phyloP scores from a whole-genome alignment of 805 yeast genomes.

The Priceomyces castillae region DNA sequence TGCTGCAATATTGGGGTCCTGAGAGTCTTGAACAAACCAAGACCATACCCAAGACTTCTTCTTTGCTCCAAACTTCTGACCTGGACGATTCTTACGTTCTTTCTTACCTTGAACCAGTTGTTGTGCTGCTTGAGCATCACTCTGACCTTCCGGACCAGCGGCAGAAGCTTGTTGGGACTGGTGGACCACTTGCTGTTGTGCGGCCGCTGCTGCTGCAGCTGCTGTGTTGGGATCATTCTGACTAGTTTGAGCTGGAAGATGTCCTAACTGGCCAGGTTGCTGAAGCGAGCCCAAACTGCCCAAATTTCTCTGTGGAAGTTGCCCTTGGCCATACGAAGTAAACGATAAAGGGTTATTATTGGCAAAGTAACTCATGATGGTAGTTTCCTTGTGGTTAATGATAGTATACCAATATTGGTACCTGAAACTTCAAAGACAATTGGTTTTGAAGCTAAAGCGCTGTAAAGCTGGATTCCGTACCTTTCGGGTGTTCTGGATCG shows the following conservation, averaged over 20 bases:
- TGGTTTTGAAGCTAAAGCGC: not conserved
- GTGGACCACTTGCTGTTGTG: conserved; percentile 9
- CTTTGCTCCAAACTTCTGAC: conserved; percentile 58
- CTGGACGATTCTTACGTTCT: conserved; percentile 46
- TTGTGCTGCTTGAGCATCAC: conserved; percentile 7
- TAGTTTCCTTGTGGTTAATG: too few relatives aligned
- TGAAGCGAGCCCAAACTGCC: conserved; percentile 9
- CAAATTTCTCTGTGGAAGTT: conserved; percentile 13
- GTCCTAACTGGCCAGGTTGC: conserved; percentile 8
- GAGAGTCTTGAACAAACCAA: conserved; percentile 54
- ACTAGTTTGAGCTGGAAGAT: conserved; percentile 5
- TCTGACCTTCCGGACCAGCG: conserved; percentile 7
- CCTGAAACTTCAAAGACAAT: too few relatives aligned
- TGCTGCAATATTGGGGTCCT: conserved; percentile 48
- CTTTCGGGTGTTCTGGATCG: not conserved
- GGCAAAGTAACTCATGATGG: conserved; percentile 18
- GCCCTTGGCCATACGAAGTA: conserved; percentile 21
- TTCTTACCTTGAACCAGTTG: conserved; percentile 15
- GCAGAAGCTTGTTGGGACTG: conserved; percentile 7
- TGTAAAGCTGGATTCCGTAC: not conserved
- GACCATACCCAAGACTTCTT: conserved; percentile 64
- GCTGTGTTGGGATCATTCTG: conserved; percentile 11
- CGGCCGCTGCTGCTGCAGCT: conserved; percentile 11
- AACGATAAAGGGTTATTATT: conserved; percentile 19
- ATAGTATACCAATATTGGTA: too few relatives aligned